phyloP scores from a whole-genome alignment of 1,284 basidiomycete genomes.

The Leccinum solheimii region DNA sequence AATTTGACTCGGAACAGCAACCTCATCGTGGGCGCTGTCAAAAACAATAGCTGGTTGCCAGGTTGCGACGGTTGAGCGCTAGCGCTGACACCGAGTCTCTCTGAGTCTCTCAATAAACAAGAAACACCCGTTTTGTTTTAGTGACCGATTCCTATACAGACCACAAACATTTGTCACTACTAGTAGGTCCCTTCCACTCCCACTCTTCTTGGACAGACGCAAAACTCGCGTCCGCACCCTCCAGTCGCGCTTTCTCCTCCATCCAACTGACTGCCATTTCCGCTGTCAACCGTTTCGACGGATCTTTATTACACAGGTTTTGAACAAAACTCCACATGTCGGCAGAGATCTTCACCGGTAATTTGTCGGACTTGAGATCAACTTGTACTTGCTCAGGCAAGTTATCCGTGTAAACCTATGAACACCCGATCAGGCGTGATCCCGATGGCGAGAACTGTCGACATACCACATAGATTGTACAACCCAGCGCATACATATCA shows the following conservation, averaged over 20 bases:
- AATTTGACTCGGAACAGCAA: background rate
- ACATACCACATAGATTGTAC: conserved; percentile 31
- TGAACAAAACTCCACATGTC: conserved; percentile 33
- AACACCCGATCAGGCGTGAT: background rate
- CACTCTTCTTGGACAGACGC: conserved; percentile 25
- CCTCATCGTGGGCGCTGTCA: background rate
- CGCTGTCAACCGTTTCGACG: conserved; percentile 25
- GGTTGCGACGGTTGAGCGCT: background rate
- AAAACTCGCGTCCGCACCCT: conserved; percentile 8
- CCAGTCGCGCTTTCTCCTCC: conserved; percentile 10
- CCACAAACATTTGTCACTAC: conserved; percentile 16
- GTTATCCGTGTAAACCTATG: conserved; percentile 20
- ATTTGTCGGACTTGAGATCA: background rate
- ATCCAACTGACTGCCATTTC: conserved; percentile 22
- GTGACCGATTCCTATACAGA: conserved; percentile 2
- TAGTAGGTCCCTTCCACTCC: conserved; percentile 12
- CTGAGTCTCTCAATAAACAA: background rate
- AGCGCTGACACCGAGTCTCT: background rate
- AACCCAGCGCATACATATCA: conserved; percentile 35
- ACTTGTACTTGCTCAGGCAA: accelerated
- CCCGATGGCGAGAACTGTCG: background rate
- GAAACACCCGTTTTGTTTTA: background rate
- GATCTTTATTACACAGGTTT: conserved; percentile 22
- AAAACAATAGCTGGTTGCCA: background rate
- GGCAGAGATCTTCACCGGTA: conserved; percentile 17